Evolutionary conservation across 768 basidiomycete genomes (phyloP).

Genomic region (Lactarius hengduanensis): DNA sequence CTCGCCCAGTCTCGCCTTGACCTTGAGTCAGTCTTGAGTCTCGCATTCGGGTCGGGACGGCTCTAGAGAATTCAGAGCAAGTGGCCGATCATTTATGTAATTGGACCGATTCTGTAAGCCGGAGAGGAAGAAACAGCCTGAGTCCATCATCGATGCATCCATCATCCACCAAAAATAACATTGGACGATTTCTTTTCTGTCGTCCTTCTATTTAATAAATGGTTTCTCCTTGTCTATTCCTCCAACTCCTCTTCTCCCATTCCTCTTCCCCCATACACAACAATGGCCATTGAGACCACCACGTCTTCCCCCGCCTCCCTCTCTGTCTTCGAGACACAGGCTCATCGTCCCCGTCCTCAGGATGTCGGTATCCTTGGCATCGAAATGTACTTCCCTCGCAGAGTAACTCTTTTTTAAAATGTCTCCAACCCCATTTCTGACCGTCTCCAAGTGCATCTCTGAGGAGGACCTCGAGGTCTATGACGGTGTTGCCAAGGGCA

Average conservation of each 20-base stretch:
- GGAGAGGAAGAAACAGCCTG: constrained; percentile 9
- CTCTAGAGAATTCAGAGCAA: background rate
- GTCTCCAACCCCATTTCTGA: background rate
- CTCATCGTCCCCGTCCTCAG: constrained; percentile 27
- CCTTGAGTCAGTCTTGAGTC: too few species aligned
- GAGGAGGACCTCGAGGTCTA: constrained; percentile 69
- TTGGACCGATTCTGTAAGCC: constrained; percentile 1
- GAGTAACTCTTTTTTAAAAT: background rate
- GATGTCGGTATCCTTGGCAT: constrained; percentile 31
- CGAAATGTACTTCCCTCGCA: constrained; percentile 30
- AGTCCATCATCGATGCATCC: too few species aligned
- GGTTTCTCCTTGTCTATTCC: background rate
- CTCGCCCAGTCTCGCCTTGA: background rate
- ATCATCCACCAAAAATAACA: constrained; percentile 12
- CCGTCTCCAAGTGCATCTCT: constrained; percentile 73
- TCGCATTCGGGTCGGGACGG: background rate
- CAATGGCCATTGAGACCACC: constrained; percentile 30
- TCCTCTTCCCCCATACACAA: background rate
- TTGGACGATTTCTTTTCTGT: constrained; percentile 25
- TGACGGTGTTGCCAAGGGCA: constrained; percentile 56
- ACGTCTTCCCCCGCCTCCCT: constrained; percentile 13
- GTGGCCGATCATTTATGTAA: constrained; percentile 25
- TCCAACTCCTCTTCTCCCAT: background rate
- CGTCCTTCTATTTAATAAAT: constrained; percentile 20
- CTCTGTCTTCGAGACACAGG: constrained; percentile 27